phyloP scores from a whole-genome alignment of 331 rosid genomes.

The Malus hybrid region DNA sequence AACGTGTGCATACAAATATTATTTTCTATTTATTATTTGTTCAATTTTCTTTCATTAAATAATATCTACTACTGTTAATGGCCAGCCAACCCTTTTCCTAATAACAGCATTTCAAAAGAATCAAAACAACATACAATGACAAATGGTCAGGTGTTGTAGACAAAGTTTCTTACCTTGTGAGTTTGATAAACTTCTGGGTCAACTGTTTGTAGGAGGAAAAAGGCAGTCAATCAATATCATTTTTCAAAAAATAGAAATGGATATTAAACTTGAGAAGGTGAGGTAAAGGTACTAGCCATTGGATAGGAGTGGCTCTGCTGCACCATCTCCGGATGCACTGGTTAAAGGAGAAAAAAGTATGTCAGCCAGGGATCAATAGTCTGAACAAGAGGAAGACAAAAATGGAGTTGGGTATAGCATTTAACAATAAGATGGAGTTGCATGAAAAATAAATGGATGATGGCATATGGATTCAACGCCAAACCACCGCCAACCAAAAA shows the following conservation, averaged over 20 bases:
- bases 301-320: constrained; percentile 53
- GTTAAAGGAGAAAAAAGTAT: constrained; percentile 11
- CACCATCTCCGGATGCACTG: constrained; percentile 62
- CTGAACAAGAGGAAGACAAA: neutral
- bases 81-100: neutral
- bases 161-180: constrained; percentile 60
- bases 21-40: neutral
- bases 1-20: neutral
- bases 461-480: neutral
- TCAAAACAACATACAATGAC: neutral
- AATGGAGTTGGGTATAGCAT: neutral
- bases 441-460: neutral
- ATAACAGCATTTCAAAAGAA: neutral
- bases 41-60: neutral
- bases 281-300: constrained; percentile 51
- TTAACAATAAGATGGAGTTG: neutral
- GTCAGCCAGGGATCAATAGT: neutral
- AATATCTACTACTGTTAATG: neutral
- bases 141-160: neutral
- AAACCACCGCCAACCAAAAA: neutral
- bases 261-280: constrained; percentile 20
- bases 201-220: constrained; percentile 42
- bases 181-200: constrained; percentile 58
- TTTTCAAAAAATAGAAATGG: constrained; percentile 2
- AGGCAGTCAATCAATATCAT: constrained; percentile 13